Base-by-base conservation (phyloP, 2,329 filamentous ascomycete species). In the Beauveria sp. region DNA sequence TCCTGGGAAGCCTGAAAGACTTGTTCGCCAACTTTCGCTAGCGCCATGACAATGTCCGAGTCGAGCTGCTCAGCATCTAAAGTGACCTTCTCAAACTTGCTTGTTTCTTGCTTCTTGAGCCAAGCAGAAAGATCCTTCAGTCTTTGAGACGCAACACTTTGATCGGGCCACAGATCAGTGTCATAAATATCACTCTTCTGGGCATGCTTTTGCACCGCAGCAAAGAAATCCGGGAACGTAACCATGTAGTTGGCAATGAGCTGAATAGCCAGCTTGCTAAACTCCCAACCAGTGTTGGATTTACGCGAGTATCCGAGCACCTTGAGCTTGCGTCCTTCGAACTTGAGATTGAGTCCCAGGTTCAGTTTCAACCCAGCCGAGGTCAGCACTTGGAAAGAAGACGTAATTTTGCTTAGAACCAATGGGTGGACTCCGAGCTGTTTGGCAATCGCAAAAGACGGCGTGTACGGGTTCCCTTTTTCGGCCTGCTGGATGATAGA, bases 11-110 rank as follows among this genome's bases (percentile, higher is more conserved):
- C 77, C 48, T 79, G 76, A 64, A 81, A 77, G 31, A 84, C 75
- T 59, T 81, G 74, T 56, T 97, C 91, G 2, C 91, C 90, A 48
- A 88, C 87, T 61, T 81, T 75, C 68, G 96, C 92, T 62, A 99
- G 88, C 59, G 85, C 77, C 78, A 87, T 88, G 65, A 98, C 95
- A 16, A 92, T 85, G 63, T 92, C 89, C 0, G 92, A 96, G 73
- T 99, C 95, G 5, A 99, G 86, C 73, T 99, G 96, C 72, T 97
- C 91, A 1, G 95, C 95, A 69, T 99, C 95, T 16, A 99, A 83
- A 24, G 95, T 93, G n/a, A 99, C 95, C 66, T 88, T 88, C 74
- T 98, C 93, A 67, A 99, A 96, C 67, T 88, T 90, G 81, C 91
- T 96, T 1, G 90, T 90, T 73, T 97, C 90, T 52, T 96, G 85